Evolutionary conservation across 768 basidiomycete species (phyloP).

Genomic region (Leccinum barrowsii): DNA sequence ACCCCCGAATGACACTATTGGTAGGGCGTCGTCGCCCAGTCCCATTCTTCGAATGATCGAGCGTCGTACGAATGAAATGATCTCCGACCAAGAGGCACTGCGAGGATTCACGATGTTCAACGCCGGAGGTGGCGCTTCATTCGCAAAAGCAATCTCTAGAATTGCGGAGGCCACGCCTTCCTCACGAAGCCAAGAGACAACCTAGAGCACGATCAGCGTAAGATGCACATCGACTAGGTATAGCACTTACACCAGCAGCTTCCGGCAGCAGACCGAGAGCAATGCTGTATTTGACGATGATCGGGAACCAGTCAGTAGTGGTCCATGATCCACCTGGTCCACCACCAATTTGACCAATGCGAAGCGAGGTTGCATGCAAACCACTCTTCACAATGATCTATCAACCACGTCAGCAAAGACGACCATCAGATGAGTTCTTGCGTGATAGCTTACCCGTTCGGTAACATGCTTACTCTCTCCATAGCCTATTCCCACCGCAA

Average conservation of each 20-base stretch:
- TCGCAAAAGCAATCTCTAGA: constrained; percentile 25
- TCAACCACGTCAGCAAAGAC: not conserved
- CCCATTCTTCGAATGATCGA: not conserved
- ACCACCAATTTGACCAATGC: constrained; percentile 48
- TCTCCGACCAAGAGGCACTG: constrained; percentile 29
- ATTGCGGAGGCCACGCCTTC: constrained; percentile 36
- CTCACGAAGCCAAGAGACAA: constrained; percentile 42
- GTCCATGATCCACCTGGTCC: constrained; percentile 41
- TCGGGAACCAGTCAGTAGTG: constrained; percentile 46
- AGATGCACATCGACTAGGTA: too few species aligned
- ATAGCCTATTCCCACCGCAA: constrained; percentile 42
- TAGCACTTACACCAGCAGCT: constrained; percentile 27
- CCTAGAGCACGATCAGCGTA: constrained; percentile 20
- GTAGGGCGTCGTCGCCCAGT: constrained; percentile 12
- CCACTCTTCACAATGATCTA: constrained; percentile 40
- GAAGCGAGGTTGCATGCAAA: constrained; percentile 34
- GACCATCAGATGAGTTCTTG: too few species aligned
- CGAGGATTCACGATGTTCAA: constrained; percentile 41
- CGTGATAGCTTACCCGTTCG: constrained; percentile 28
- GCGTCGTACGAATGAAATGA: constrained; percentile 19
- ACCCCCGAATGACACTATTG: constrained; percentile 31
- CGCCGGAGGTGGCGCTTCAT: constrained; percentile 15
- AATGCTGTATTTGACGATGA: constrained; percentile 36
- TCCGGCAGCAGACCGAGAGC: constrained; percentile 27
- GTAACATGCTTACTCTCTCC: constrained; percentile 44